Evolutionary conservation across 805 yeast genomes (phyloP), one percentile per base, ranked within the genome.

Genomic region (Millerozyma acaciae): DNA sequence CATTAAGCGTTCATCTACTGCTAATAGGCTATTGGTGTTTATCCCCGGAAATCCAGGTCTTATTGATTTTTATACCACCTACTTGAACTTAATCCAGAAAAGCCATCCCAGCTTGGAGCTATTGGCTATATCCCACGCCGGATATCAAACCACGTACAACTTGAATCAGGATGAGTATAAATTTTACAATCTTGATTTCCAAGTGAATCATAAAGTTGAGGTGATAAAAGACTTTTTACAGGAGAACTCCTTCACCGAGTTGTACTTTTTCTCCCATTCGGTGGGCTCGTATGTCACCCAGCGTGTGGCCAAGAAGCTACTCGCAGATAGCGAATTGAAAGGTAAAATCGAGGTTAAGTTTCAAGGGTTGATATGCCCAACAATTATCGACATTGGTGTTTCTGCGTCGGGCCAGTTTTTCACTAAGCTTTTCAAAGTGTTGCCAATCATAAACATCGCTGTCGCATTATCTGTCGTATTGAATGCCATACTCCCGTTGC

Each of bases 41-140:
- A 65, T 84, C 5, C 90, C 93, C 0, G 93, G 93, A 0, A 84
- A 84, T 44, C 93, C 93, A 0, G 93, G 90, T 0, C 55, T 84
- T 17, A 66, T 78, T 26, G 78, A 77, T 40, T 84, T 73, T 55
- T 84, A 84, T 52, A 62, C 62, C 13, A 73, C 73, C 3, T 80
- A 77, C 45, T 51, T 83, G 18, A 53, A 59, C 8, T 44, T 53
- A 16, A 42, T 78, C 34, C 73, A 73, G 35, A 47, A 50, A 16
- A 45, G 44, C 21, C 49, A 60, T 32, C 76, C 78, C 2, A 54
- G 51, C 12, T 62, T 69, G 44, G 83, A 79, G 45, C 51, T 80
- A 1, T 51, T 78, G 20, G 75, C 80, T 23, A 64, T 77, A n/a
- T 75, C 86, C 13, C 86, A 81, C 45, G 76, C 77, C 3, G 89